phyloP scores from a whole-genome alignment of 176 grass and related monocot genomes.

The Phoenix dactylifera region DNA sequence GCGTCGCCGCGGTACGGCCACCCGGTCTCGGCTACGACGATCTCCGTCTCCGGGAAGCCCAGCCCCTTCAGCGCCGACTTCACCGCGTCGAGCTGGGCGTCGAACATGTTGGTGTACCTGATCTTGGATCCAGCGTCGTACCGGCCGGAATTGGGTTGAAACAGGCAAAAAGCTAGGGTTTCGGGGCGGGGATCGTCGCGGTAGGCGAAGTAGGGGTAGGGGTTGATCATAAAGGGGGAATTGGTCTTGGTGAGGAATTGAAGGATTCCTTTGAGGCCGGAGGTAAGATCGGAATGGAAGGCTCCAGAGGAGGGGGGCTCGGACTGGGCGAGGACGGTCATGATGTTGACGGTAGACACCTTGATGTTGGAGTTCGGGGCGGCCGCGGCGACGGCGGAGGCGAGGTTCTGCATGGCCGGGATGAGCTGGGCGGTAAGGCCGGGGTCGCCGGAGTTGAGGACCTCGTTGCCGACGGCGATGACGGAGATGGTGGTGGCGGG shows the following conservation, averaged over 20 bases:
- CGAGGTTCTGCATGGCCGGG: slow-evolving; percentile 10
- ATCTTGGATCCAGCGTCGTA: not conserved
- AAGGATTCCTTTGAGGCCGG: not conserved
- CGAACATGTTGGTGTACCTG: slow-evolving; percentile 16
- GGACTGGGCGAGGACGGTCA: slow-evolving; percentile 1
- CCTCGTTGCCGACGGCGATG: slow-evolving; percentile 15
- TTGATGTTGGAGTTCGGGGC: slow-evolving; percentile 1
- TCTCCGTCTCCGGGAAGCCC: not conserved
- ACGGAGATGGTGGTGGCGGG: not conserved
- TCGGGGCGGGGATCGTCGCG: slow-evolving; percentile 9
- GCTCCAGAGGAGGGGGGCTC: slow-evolving; percentile 7
- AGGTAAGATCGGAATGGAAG: slow-evolving; percentile 1
- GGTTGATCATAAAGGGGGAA: slow-evolving; percentile 10
- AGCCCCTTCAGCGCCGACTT: slow-evolving; percentile 1
- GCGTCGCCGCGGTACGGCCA: slow-evolving; percentile 9
- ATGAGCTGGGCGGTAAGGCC: not conserved
- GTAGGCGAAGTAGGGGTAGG: slow-evolving; percentile 15
- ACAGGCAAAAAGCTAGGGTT: slow-evolving; percentile 11
- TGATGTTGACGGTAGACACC: slow-evolving; percentile 9
- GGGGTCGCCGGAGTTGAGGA: slow-evolving; percentile 3
- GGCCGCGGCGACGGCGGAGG: not conserved
- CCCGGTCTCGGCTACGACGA: slow-evolving; percentile 13
- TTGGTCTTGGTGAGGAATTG: not conserved
- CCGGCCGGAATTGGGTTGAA: slow-evolving; percentile 6
- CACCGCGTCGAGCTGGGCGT: slow-evolving; percentile 16